Evolutionary conservation across 345 rosid genomes (phyloP).

Genomic region (Turritis glabra): DNA sequence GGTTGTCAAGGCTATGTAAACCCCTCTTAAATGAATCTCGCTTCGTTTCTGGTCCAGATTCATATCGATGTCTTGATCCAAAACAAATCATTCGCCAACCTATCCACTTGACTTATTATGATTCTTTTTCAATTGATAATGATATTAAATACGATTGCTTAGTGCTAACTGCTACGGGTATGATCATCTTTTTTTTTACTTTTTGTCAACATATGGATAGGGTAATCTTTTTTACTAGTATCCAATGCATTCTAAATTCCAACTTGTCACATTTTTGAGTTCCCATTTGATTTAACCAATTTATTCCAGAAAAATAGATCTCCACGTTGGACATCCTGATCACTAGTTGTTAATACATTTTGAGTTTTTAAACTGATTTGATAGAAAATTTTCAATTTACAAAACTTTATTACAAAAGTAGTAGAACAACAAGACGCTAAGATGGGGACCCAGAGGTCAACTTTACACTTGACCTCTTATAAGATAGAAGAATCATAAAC

Average conservation of each 20-base stretch:
- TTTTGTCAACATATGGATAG: not conserved
- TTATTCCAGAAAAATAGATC: not conserved
- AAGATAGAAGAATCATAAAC: slow-evolving; percentile 2
- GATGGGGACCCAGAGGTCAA: slow-evolving; percentile 15
- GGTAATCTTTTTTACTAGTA: not conserved
- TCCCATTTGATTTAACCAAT: not conserved
- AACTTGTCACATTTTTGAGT: slow-evolving; percentile 15
- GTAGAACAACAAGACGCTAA: not conserved
- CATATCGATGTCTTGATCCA: not conserved
- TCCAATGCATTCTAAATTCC: not conserved
- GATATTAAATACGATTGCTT: not conserved
- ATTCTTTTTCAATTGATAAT: not conserved
- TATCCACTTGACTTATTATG: not conserved
- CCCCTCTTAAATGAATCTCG: not conserved
- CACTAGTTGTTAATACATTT: not conserved
- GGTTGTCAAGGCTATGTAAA: not conserved
- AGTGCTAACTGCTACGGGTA: not conserved
- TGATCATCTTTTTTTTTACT: not conserved
- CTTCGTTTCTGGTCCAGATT: not conserved
- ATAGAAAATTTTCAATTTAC: not conserved
- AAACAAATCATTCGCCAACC: slow-evolving; percentile 13
- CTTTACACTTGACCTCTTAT: slow-evolving; percentile 23
- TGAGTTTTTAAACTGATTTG: not conserved
- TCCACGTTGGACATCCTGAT: not conserved
- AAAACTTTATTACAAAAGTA: not conserved